Evolutionary conservation across 2,329 filamentous ascomycete species (phyloP).

Genomic region (Neurospora sp.): DNA sequence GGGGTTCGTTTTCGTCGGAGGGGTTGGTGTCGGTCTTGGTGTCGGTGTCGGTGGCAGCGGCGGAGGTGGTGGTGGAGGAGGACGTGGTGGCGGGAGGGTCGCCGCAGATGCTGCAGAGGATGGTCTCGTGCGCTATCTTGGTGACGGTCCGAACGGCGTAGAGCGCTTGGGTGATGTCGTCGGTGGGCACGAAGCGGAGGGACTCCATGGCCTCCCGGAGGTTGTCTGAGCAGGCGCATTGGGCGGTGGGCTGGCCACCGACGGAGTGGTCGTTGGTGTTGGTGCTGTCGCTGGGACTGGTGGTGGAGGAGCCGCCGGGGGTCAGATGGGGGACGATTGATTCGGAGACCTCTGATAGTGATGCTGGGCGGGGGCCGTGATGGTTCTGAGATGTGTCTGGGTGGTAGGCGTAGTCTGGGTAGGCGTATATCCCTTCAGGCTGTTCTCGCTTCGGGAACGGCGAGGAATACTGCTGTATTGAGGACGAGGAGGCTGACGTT

Average conservation of each 20-base stretch:
- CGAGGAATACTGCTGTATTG: not conserved
- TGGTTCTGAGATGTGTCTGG: not conserved
- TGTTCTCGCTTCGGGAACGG: not conserved
- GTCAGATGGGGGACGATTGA: constrained; percentile 10
- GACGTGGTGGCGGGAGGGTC: constrained; percentile 20
- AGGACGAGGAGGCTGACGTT: not conserved
- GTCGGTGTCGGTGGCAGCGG: not conserved
- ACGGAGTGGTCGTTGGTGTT: not conserved
- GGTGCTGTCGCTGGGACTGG: constrained; percentile 6
- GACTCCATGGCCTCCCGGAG: constrained; percentile 42
- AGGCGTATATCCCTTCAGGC: not conserved
- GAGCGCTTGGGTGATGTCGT: constrained; percentile 37
- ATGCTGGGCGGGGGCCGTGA: not conserved
- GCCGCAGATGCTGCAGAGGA: constrained; percentile 42
- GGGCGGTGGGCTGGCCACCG: constrained; percentile 2
- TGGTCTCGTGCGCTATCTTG: constrained; percentile 38
- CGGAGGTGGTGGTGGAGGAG: not conserved
- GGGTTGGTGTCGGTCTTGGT: constrained; percentile 8
- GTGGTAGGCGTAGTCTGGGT: not conserved
- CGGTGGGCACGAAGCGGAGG: constrained; percentile 34
- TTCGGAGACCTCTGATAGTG: not conserved
- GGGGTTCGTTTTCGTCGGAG: constrained; percentile 17
- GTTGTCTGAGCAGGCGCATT: constrained; percentile 38
- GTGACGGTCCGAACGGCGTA: constrained; percentile 36
- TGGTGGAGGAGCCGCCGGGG: constrained; percentile 9